Base-by-base conservation (phyloP, 495 filamentous ascomycete genomes). In the Gamarada debralockiae region DNA sequence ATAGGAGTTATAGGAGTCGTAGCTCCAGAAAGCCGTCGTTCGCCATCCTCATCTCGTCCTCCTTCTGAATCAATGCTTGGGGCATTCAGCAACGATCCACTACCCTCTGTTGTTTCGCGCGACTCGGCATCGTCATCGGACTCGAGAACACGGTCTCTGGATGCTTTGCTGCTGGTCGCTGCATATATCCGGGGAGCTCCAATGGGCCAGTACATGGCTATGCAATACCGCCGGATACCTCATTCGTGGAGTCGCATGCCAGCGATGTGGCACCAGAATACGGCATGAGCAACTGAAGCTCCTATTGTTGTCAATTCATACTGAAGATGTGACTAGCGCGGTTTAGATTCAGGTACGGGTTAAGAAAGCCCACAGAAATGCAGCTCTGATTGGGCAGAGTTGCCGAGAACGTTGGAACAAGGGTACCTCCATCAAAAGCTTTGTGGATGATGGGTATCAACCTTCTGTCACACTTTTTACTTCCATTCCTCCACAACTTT, bases 171-270 rank as follows among this genome's bases (percentile, higher is more conserved):
- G 55, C 63, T 77, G 68, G 63, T 74, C 50, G 85, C 85, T 67
- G 87, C 86, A 78, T 92, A 95, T 64, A 95, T 86, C 70, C 84
- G 78, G 54, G 92, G 91, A 56, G 90, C 88, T 68, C 90, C 90
- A 72, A 93, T 78, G 61, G 92, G 92, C 92, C 92, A 97, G 78
- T 97, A 97, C 92, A 97, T 97, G 78, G 79, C 78, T 81, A 60
- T 37, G 40, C 58, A 57, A 47, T 53, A 27, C 52, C 51, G 39
- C 48, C 42, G 39, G 53, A 53, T 46, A 21, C 56, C 52, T 62
- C 59, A 65, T 62, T 61, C 55, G 58, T 45, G 29, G 42, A 50
- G 48, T 54, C 49, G 55, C 57, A 64, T 60, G 57, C 53, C 60
- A 53, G 34, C 48, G 38, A 54, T 45, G 10, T 55, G 60, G 57